These are phyloP conservation scores for Amanita polypyramis DNA, from an alignment of 768 basidiomycete genomes.

Conservation along the genomic window DNA sequence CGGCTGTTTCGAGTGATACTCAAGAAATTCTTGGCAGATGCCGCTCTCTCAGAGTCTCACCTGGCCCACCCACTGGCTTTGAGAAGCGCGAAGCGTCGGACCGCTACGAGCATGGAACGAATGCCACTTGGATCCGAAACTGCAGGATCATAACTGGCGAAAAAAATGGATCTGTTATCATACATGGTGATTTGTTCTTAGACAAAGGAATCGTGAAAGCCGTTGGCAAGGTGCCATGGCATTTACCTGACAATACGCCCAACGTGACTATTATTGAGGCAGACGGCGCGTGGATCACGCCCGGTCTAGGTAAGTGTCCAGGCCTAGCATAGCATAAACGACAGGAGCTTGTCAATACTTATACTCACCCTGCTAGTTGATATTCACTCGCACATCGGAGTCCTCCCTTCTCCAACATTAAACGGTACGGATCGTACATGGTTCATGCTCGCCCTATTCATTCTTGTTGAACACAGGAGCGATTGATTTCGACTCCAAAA, in stretches of 20 bases:
- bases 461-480: slow-evolving; percentile 1
- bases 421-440: slow-evolving; percentile 19
- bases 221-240: slow-evolving; percentile 40
- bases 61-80: slow-evolving; percentile 28
- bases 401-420: slow-evolving; percentile 53
- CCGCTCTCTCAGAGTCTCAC: slow-evolving; percentile 40
- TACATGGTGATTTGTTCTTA: slow-evolving; percentile 58
- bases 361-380: slow-evolving; percentile 35
- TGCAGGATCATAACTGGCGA: slow-evolving; percentile 58
- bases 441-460: background rate
- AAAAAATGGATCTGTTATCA: slow-evolving; percentile 38
- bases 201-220: slow-evolving; percentile 54
- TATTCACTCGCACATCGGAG: slow-evolving; percentile 72
- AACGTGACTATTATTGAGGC: slow-evolving; percentile 50
- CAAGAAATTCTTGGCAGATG: slow-evolving; percentile 33
- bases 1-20: slow-evolving; percentile 14
- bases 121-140: slow-evolving; percentile 59
- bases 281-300: slow-evolving; percentile 58
- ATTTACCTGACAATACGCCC: slow-evolving; percentile 22
- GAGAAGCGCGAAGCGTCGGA: slow-evolving; percentile 42
- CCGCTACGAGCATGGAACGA: slow-evolving; percentile 55
- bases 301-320: slow-evolving; percentile 41
- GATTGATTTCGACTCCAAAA: slow-evolving; percentile 25
- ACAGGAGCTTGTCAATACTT: slow-evolving; percentile 15
- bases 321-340: slow-evolving; percentile 5